phyloP scores from a whole-genome alignment of 257 asterid genomes.

The Solanum etuberosum region DNA sequence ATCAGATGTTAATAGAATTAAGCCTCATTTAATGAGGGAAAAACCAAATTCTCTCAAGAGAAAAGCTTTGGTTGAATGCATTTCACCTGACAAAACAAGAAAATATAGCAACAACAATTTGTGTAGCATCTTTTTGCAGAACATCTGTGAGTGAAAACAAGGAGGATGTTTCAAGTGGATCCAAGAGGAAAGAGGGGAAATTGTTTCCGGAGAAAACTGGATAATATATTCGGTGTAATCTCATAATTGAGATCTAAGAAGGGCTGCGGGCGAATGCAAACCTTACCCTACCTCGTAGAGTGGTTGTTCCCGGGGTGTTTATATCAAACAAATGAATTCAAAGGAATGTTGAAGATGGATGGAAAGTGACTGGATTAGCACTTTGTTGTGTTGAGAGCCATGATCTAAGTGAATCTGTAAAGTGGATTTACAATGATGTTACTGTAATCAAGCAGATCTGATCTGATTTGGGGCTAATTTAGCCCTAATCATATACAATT shows the following conservation, averaged over 20 bases:
- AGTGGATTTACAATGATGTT: not conserved
- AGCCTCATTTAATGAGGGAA: slow-evolving; percentile 27
- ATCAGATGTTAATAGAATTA: slow-evolving; percentile 41
- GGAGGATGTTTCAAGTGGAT: not conserved
- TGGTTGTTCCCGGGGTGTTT: not conserved
- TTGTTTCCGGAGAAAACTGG: not conserved
- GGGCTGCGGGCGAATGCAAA: not conserved
- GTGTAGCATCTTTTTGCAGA: not conserved
- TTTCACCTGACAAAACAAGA: slow-evolving; percentile 26
- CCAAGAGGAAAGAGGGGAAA: not conserved
- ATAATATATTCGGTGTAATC: too few relatives aligned
- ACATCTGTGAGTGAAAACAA: not conserved
- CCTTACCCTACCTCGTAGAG: not conserved
- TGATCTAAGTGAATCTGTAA: not conserved
- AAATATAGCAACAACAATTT: not conserved
- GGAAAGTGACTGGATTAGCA: not conserved
- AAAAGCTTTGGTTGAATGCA: slow-evolving; percentile 19
- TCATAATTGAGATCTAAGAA: not conserved
- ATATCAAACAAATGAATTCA: not conserved
- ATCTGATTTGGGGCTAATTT: not conserved
- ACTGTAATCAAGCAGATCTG: not conserved
- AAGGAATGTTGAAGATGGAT: not conserved
- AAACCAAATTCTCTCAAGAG: slow-evolving; percentile 3
- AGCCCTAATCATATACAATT: not conserved
- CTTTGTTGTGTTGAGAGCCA: not conserved